phyloP scores from a whole-genome alignment of 2,329 filamentous ascomycete genomes.

The Diaporthe velutina region DNA sequence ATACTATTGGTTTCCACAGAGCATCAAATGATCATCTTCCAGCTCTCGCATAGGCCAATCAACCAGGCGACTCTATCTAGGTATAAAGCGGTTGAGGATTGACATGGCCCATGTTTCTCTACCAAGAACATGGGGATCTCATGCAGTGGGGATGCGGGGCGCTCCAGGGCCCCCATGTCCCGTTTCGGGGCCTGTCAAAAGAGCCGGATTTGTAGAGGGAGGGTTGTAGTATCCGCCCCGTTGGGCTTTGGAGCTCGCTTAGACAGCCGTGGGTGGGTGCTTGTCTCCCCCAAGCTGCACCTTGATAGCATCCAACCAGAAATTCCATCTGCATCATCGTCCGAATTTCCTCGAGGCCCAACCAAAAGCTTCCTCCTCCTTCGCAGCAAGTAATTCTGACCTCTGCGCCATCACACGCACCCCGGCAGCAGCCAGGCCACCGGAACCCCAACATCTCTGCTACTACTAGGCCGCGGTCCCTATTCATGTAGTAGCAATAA shows the following conservation, averaged over 20 bases:
- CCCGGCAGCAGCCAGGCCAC: not conserved
- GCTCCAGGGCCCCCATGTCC: constrained; percentile 17
- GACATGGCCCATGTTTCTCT: not conserved
- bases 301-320: constrained; percentile 7
- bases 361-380: not conserved
- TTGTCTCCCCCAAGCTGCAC: constrained; percentile 9
- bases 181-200: not conserved
- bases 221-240: constrained; percentile 6
- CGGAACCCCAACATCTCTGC: constrained; percentile 36
- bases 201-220: constrained; percentile 11
- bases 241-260: constrained; percentile 12
- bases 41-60: not conserved
- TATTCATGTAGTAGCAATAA: constrained; percentile 43
- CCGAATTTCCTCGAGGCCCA: not conserved
- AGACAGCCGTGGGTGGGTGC: constrained; percentile 3
- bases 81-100: not conserved
- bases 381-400: constrained; percentile 5
- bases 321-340: constrained; percentile 19
- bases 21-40: not conserved
- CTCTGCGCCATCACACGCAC: not conserved
- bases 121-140: not conserved
- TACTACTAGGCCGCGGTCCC: not conserved
- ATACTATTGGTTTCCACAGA: not conserved
- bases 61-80: not conserved
- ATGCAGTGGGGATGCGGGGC: constrained; percentile 23